These are phyloP conservation scores for Caryopteris hybrid DNA, from an alignment of 305 asterid species.

Conservation along the genomic window DNA sequence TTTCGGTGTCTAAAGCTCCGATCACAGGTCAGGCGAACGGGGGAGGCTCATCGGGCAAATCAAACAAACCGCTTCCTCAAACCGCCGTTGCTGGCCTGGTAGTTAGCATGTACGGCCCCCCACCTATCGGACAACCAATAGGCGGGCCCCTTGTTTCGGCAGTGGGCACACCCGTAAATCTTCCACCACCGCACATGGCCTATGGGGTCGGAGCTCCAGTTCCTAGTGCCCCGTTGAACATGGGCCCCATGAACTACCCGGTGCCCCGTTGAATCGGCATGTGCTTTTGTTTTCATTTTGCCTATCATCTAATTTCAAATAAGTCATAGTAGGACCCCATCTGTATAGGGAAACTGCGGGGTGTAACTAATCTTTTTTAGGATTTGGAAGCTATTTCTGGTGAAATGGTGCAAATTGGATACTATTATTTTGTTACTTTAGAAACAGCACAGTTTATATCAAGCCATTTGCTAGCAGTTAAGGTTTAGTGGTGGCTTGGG, in stretches of 20 bases:
- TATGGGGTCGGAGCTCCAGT: constrained; percentile 48
- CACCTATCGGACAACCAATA: constrained; percentile 70
- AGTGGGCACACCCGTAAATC: constrained; percentile 65
- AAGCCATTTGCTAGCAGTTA: background rate
- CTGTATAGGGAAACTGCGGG: too few species aligned
- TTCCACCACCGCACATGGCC: constrained; percentile 45
- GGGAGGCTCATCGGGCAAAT: constrained; percentile 39
- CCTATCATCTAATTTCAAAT: too few species aligned
- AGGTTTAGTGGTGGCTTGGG: too few species aligned
- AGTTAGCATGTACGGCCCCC: constrained; percentile 45
- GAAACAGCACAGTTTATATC: constrained; percentile 1
- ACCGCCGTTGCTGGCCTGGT: constrained; percentile 31
- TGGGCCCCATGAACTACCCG: constrained; percentile 35
- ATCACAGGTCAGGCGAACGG: constrained; percentile 74
- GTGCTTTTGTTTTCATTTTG: too few species aligned
- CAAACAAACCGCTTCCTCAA: constrained; percentile 39
- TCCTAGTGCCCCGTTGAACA: constrained; percentile 43
- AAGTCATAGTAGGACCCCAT: too few species aligned
- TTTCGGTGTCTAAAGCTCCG: constrained; percentile 62
- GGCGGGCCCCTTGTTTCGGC: constrained; percentile 69
- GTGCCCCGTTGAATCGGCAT: constrained; percentile 3
- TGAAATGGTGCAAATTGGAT: constrained; percentile 9
- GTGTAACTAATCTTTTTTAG: too few species aligned
- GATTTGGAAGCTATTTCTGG: background rate
- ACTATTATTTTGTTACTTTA: background rate